Conservation (phyloP, 805 yeast genomes). For the Ogataea neopini region DNA sequence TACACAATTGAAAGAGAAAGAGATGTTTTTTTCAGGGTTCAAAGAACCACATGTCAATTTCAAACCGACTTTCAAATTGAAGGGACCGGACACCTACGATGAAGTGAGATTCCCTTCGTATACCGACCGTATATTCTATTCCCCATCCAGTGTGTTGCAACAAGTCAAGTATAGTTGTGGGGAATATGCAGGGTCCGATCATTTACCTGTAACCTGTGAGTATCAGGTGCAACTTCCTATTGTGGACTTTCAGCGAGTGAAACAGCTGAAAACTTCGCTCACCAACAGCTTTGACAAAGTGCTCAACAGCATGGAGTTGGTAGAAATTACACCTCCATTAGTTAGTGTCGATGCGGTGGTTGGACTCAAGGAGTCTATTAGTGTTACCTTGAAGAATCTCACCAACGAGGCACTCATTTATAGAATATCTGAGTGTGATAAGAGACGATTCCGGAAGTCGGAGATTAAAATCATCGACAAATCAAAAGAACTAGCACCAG, state of each 20-base stretch:
- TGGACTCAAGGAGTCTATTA: constrained; percentile 33
- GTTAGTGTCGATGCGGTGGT: constrained; percentile 43
- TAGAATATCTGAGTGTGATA: constrained; percentile 37
- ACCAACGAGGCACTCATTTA: constrained; percentile 41
- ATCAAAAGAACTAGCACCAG: constrained; percentile 26
- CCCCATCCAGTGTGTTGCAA: constrained; percentile 24
- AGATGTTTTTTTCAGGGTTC: constrained; percentile 44
- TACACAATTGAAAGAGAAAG: constrained; percentile 33
- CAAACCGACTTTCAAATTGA: constrained; percentile 56
- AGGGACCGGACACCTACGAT: constrained; percentile 29
- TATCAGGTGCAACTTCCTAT: constrained; percentile 35
- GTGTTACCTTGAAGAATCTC: constrained; percentile 36
- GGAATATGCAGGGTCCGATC: constrained; percentile 46
- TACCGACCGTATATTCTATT: constrained; percentile 55
- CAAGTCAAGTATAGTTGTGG: constrained; percentile 25
- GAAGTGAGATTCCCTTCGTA: constrained; percentile 52
- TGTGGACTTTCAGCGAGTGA: constrained; percentile 40
- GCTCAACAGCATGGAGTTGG: constrained; percentile 35
- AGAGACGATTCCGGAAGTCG: constrained; percentile 21
- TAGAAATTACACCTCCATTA: constrained; percentile 45
- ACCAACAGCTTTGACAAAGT: constrained; percentile 32
- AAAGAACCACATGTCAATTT: constrained; percentile 49
- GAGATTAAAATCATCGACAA: constrained; percentile 20
- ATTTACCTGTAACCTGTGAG: constrained; percentile 51
- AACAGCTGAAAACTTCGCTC: constrained; percentile 37